Base-by-base conservation (phyloP, 73 alveolate species). In the Diophrys sp. region DNA sequence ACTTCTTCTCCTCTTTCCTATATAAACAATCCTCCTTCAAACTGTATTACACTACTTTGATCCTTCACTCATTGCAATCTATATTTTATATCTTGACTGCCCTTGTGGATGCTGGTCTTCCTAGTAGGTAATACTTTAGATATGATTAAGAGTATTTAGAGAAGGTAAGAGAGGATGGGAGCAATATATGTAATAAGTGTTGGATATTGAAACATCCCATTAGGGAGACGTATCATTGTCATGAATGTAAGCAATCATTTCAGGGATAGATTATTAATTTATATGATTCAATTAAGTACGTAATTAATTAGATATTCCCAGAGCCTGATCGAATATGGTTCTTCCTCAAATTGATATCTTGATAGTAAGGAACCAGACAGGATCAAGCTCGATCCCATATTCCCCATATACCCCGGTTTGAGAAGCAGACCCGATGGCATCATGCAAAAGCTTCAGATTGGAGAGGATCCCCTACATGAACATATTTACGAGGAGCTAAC, bases 221-320 rank as follows among this genome's bases (percentile, higher is more conserved):
- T 25, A 62, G 11, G 28, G 90, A 80, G 67, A 62, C 72, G 5
- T 44, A 44, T 44, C 99, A 95, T 77, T 95, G 99, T 33, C 86
- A 67, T 70, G 95, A 89, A 69, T 95, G 99, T 55, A 93, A 90
- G 66, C n/a, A n/a, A n/a, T n/a, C n/a, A n/a, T n/a, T n/a, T n/a
- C n/a, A n/a, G n/a, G n/a, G n/a, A n/a, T n/a, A n/a, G n/a, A n/a
- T n/a, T n/a, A n/a, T n/a, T n/a, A n/a, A n/a, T n/a, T n/a, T n/a
- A n/a, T n/a, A n/a, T n/a, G n/a, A n/a, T n/a, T n/a, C n/a, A n/a
- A n/a, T n/a, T n/a, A n/a, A n/a, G n/a, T n/a, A n/a, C n/a, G n/a
- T n/a, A n/a, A n/a, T n/a, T n/a, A n/a, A n/a, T n/a, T n/a, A n/a
- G n/a, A n/a, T n/a, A n/a, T n/a, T n/a, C n/a, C n/a, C n/a, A n/a